These are phyloP conservation scores for Colletotrichum phormii DNA, from an alignment of 2,329 filamentous ascomycete species.

Conservation along the genomic window DNA sequence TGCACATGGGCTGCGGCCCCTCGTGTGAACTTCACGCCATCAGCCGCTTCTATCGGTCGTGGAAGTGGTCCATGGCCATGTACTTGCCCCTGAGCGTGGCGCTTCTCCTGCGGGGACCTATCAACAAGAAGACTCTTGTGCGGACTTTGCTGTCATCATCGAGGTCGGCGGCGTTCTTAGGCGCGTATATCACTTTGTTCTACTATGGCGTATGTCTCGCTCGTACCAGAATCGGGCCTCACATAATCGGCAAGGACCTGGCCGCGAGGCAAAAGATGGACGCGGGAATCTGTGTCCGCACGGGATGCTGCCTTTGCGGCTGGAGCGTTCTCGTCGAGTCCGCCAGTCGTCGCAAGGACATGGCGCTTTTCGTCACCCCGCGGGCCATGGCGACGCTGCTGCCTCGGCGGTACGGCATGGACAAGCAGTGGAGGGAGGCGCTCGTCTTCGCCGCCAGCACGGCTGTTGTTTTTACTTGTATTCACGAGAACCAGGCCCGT, in stretches of 20 bases:
- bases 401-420: slow-evolving; percentile 73
- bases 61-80: slow-evolving; percentile 79
- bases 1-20: slow-evolving; percentile 81
- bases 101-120: slow-evolving; percentile 65
- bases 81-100: slow-evolving; percentile 81
- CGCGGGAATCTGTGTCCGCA: slow-evolving; percentile 74
- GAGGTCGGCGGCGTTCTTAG: slow-evolving; percentile 82
- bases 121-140: slow-evolving; percentile 55
- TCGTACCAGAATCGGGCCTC: slow-evolving; percentile 79
- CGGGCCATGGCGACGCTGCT: slow-evolving; percentile 80
- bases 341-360: slow-evolving; percentile 74
- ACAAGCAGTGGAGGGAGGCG: slow-evolving; percentile 76
- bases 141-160: slow-evolving; percentile 69
- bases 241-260: slow-evolving; percentile 67
- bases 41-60: slow-evolving; percentile 75
- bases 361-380: slow-evolving; percentile 84
- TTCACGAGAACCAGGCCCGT: slow-evolving; percentile 69
- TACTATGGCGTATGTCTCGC: slow-evolving; percentile 88
- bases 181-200: slow-evolving; percentile 80
- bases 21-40: slow-evolving; percentile 81
- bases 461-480: slow-evolving; percentile 77
- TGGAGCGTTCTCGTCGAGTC: slow-evolving; percentile 84
- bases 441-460: slow-evolving; percentile 74
- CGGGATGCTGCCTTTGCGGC: slow-evolving; percentile 81
- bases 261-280: slow-evolving; percentile 64